These are phyloP conservation scores for Ophiostoma sp. DNA, from an alignment of 2,329 filamentous ascomycete genomes.

Conservation along the genomic window DNA sequence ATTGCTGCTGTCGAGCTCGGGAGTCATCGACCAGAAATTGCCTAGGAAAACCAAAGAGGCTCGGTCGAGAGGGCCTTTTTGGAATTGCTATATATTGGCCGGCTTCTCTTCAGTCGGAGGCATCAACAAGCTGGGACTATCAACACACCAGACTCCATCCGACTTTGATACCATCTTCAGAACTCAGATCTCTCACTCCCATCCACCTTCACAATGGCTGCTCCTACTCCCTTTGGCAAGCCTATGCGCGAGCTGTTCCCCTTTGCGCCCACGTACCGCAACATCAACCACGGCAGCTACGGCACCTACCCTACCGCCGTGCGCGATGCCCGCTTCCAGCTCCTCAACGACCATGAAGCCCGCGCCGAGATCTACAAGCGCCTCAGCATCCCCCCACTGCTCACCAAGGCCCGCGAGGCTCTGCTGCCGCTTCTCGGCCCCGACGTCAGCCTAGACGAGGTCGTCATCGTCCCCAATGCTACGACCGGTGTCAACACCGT, in stretches of 20 bases:
- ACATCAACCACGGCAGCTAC: conserved; percentile 53
- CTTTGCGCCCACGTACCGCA: conserved; percentile 32
- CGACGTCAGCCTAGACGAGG: conserved; percentile 40
- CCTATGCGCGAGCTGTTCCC: conserved; percentile 33
- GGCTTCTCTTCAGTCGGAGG: neutral
- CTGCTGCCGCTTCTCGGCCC: conserved; percentile 55
- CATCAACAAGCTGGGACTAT: too few species aligned
- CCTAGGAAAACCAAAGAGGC: too few species aligned
- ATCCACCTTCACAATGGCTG: neutral
- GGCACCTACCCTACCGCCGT: conserved; percentile 58
- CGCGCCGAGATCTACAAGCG: conserved; percentile 62
- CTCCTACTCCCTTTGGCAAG: conserved; percentile 25
- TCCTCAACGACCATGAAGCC: conserved; percentile 53
- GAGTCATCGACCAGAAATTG: too few species aligned
- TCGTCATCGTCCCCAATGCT: conserved; percentile 66
- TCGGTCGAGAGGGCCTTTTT: too few species aligned
- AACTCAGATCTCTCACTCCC: neutral
- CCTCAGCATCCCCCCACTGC: conserved; percentile 48
- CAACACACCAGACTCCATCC: neutral
- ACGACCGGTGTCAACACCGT: conserved; percentile 64
- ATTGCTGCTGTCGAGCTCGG: too few species aligned
- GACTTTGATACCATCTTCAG: neutral
- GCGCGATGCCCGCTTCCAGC: conserved; percentile 45
- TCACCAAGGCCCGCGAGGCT: conserved; percentile 53
- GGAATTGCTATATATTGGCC: neutral